phyloP scores from a whole-genome alignment of 108 stramenopile genomes.

The Nannochloropsis salina region DNA sequence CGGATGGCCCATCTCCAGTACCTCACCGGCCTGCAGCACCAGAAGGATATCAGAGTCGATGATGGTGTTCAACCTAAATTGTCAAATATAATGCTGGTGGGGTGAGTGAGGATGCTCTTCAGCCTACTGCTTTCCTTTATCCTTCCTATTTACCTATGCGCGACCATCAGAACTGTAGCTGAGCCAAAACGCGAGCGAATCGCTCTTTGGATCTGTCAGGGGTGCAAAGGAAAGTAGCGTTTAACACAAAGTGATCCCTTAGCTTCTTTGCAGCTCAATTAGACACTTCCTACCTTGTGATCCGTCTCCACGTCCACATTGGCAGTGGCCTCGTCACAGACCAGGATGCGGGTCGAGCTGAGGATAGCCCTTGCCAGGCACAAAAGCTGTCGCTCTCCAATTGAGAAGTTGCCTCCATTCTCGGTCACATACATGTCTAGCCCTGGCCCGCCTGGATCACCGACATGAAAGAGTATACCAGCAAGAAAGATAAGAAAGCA shows the following conservation, averaged over 20 bases:
- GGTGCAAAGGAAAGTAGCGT: not conserved
- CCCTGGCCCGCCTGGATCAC: not conserved
- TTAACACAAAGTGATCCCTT: not conserved
- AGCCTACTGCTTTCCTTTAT: not conserved
- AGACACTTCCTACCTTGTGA: slow-evolving; percentile 55
- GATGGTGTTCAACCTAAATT: slow-evolving; percentile 65
- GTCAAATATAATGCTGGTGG: slow-evolving; percentile 26
- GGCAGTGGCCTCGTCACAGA: slow-evolving; percentile 60
- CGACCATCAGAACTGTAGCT: not conserved
- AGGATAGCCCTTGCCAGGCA: slow-evolving; percentile 60
- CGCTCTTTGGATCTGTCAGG: too few species aligned
- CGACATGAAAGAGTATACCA: too few species aligned
- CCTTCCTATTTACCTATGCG: not conserved
- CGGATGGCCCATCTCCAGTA: slow-evolving; percentile 81
- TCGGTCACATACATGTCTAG: slow-evolving; percentile 42
- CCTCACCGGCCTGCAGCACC: slow-evolving; percentile 75
- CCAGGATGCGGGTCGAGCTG: slow-evolving; percentile 42
- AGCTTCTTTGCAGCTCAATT: slow-evolving; percentile 39
- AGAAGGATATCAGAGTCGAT: slow-evolving; percentile 78
- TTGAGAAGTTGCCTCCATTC: slow-evolving; percentile 53
- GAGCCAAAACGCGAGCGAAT: not conserved
- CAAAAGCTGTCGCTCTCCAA: slow-evolving; percentile 57
- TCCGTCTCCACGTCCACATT: slow-evolving; percentile 55
- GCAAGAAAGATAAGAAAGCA: too few species aligned
- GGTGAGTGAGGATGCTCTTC: slow-evolving; percentile 9